Base-by-base conservation (phyloP, 495 filamentous ascomycete species). In the Aspergillus bertholletiae region DNA sequence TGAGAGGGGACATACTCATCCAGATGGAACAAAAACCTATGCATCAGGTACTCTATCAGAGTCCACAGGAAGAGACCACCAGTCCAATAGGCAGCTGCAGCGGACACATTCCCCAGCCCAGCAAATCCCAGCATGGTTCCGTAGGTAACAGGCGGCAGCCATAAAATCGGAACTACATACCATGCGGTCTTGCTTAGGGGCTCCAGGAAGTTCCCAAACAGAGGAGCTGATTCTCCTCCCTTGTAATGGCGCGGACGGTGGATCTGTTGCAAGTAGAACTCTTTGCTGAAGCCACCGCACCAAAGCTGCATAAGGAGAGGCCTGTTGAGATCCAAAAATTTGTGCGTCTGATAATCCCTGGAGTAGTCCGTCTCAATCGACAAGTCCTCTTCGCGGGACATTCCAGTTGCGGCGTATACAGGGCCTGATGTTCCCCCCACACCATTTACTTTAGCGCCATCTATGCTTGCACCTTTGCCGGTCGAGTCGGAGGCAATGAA, bases 201-300 rank as follows among this genome's bases (percentile, higher is more conserved):
- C 71, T 99, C 95, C 11, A 99, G 79, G 73, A 97, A 94, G 72
- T 99, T 99, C 39, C 95, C 95, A 71, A 99, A 99, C 26, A 99
- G 71, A 7, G 94, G 95, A 27, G 95, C 94, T 5, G 92, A 96
- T 53, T 84, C 84, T 37, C 94, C 94, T 49, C 91, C 90, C 61
- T 83, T 92, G 80, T 97, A 97, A 74, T 97, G 91, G 52, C 93
- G 84, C 22, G 93, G 93, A 44, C 93, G 84, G 68, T 99, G 95
- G 32, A 99, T 88, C 71, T 99, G 92, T 48, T 96, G 85, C 11
- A 99, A 81, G 61, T 99, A 99, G 66, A 97, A 97, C 26, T 89
- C 84, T 65, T 96, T 97, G 56, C 72, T 83, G 73, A 97, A 99
- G 9, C 87, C 88, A 49, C 92, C 88, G 56, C 67, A 75, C 90